Evolutionary conservation across 106 monocot species (phyloP).

Genomic region (Phalaenopsis equestris): DNA sequence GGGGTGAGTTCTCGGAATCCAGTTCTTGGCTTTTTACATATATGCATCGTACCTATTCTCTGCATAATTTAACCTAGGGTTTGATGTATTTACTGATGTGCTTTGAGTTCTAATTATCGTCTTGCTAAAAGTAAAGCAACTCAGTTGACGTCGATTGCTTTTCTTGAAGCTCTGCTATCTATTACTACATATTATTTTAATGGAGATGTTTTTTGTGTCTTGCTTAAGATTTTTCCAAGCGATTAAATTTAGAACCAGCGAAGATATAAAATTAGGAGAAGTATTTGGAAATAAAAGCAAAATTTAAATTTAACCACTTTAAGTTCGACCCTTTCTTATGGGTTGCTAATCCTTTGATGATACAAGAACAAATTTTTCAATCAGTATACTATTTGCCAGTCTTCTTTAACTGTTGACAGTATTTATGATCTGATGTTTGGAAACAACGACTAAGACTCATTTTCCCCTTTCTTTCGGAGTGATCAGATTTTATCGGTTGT

Average conservation of each 20-base stretch:
- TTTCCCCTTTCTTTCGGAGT: background rate
- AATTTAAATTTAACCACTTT: background rate
- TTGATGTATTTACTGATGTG: background rate
- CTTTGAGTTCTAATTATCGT: background rate
- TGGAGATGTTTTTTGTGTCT: background rate
- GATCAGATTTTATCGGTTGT: background rate
- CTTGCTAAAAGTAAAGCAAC: background rate
- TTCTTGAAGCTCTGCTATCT: background rate
- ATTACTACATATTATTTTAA: background rate
- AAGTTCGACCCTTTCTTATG: background rate
- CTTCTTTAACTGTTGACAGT: background rate
- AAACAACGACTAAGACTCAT: background rate
- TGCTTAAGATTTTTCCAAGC: background rate
- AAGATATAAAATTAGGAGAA: background rate
- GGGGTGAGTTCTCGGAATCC: slow-evolving; percentile 1
- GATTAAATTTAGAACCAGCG: background rate
- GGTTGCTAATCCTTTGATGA: background rate
- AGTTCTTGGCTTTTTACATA: background rate
- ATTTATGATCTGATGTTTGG: background rate
- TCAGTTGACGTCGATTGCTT: background rate
- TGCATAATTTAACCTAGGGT: slow-evolving; percentile 2
- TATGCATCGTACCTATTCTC: background rate
- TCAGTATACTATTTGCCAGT: background rate
- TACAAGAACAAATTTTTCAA: no score
- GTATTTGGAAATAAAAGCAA: background rate